phyloP scores from a whole-genome alignment of 2,329 filamentous ascomycete genomes.

The Colletotrichum viniferum region DNA sequence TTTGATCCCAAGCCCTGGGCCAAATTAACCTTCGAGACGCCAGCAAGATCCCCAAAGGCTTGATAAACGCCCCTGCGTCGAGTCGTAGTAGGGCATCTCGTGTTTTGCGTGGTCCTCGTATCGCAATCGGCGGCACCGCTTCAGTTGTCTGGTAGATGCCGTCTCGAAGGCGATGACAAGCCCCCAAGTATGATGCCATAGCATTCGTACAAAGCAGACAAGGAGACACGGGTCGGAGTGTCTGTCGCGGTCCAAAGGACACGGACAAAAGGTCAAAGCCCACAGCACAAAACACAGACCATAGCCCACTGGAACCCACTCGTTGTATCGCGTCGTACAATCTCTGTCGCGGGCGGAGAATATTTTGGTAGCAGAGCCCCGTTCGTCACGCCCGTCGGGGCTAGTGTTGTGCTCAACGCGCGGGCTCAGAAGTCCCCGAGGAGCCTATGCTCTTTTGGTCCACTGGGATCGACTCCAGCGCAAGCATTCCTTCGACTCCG shows the following conservation, averaged over 20 bases:
- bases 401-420: constrained; percentile 16
- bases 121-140: background rate
- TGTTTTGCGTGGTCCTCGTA: background rate
- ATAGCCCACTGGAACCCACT: constrained; percentile 3
- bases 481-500: constrained; percentile 17
- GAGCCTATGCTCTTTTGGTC: constrained; percentile 19
- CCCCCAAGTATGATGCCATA: background rate
- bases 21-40: constrained; percentile 8
- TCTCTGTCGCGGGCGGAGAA: constrained; percentile 22
- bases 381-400: constrained; percentile 6
- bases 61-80: background rate
- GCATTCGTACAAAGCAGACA: background rate
- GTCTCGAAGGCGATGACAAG: background rate
- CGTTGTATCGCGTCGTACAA: constrained; percentile 14
- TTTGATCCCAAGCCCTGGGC: constrained; percentile 15
- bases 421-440: constrained; percentile 20
- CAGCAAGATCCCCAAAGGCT: constrained; percentile 6
- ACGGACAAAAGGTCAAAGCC: background rate
- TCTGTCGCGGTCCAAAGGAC: background rate
- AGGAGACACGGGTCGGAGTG: background rate
- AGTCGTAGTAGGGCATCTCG: background rate
- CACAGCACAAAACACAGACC: background rate
- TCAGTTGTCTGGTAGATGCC: background rate
- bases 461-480: constrained; percentile 12
- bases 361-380: constrained; percentile 21